Evolutionary conservation across 1,139 yeast species (phyloP), one percentile per base, ranked within the genome.

Genomic region (Pichia sp.): DNA sequence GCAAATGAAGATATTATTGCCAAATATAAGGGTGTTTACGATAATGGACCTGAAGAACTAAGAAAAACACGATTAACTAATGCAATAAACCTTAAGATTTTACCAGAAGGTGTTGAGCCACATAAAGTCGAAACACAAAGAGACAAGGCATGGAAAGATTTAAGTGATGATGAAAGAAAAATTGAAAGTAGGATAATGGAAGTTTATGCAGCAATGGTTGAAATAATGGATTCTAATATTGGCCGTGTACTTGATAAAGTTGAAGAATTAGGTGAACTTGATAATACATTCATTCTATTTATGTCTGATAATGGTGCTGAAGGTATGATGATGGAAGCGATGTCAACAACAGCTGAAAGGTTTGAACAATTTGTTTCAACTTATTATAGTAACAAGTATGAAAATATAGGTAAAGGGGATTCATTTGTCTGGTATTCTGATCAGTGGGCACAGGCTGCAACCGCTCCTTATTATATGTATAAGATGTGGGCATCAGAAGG

Each of bases 361-460:
- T 64, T 72, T 42, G 53, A 57, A 26, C 42, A 46, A 15, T 34
- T 43, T 25, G 63, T 75, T 44, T 56, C 59, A 12, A 59, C 61
- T 23, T 61, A 69, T 53, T 77, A 68, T 59, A 63, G 76, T 59
- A 77, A 77, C 56, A 49, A 65, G 1, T 59, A 63, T 27, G 77
- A 72, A 2, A 77, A 77, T 57, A 68, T 77, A 50, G 82, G 82
- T 5, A 68, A 68, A 35, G 54, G 56, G 42, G 65, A 77, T 53
- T 74, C 80, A 2, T 77, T 75, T 57, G 72, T 69, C 9, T 73
- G 72, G 69, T 78, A 77, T 53, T 74, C 77, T 1, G 80, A 78
- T 50, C 74, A 77, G 56, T 77, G 82, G 82, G 82, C 82, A 0
- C 82, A 77, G 54, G 82, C 82, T n/a, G 79, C 81, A 7, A 77